Evolutionary conservation across 768 basidiomycete species (phyloP).

Genomic region (Xerocomus brunneocitrinus): DNA sequence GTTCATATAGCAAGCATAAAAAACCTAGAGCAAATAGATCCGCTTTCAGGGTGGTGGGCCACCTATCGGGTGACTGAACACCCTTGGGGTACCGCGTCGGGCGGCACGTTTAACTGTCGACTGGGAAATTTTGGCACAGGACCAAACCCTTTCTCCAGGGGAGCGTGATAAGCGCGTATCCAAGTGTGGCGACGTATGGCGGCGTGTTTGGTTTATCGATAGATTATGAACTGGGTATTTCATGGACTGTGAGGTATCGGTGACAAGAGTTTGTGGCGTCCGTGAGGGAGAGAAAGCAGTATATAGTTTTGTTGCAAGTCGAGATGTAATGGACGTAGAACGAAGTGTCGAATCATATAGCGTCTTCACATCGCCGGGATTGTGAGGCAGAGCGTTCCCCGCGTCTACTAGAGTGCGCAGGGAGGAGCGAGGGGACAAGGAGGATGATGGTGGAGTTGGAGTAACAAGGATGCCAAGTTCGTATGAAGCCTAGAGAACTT

Average conservation of each 20-base stretch:
- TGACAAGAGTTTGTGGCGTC: constrained; percentile 3
- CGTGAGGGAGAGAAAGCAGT: constrained; percentile 3
- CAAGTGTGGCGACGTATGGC: constrained; percentile 6
- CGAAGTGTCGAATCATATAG: constrained; percentile 16
- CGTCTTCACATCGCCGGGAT: constrained; percentile 16
- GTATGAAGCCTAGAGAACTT: constrained; percentile 12
- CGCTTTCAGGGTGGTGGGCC: constrained; percentile 7
- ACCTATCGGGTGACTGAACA: constrained; percentile 20
- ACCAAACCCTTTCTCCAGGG: constrained; percentile 20
- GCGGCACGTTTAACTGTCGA: constrained; percentile 24
- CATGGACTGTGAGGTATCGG: constrained; percentile 6
- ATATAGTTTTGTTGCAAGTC: constrained; percentile 8
- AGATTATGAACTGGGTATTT: constrained; percentile 7
- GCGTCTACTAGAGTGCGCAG: constrained; percentile 22
- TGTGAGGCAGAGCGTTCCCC: constrained; percentile 1
- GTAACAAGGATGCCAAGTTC: constrained; percentile 19
- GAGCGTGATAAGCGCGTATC: constrained; percentile 4
- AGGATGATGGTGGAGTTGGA: constrained; percentile 3
- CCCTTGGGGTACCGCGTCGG: constrained; percentile 18
- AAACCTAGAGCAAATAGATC: not conserved
- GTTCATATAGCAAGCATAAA: constrained; percentile 9
- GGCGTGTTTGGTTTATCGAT: constrained; percentile 9
- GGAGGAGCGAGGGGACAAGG: constrained; percentile 19
- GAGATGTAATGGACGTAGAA: constrained; percentile 20
- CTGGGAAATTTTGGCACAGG: constrained; percentile 30